A percentile compares a stretch with the other conserved stretches of the same genome.
phyloP scores from a whole-genome alignment of 176 grass and related monocot species.

The Avena insularis region DNA sequence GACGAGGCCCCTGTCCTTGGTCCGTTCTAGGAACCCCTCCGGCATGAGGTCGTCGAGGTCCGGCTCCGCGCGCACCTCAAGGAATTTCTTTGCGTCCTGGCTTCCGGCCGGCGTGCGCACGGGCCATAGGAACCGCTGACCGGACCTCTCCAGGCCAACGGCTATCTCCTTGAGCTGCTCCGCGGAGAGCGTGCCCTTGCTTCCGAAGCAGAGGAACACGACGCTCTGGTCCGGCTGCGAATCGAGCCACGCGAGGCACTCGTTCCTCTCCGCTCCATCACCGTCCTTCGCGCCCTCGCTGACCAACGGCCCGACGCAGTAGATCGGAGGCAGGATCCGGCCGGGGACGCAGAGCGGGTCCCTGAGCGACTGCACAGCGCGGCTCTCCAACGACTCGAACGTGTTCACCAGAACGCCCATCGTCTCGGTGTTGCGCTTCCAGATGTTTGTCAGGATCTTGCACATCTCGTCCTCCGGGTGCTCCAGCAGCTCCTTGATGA shows the following conservation, averaged over 20 bases:
- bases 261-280: neutral
- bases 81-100: neutral
- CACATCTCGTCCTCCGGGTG: slow-evolving; percentile 36
- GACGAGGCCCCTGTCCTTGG: slow-evolving; percentile 30
- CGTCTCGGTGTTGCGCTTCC: slow-evolving; percentile 32
- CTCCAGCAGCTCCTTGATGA: slow-evolving; percentile 1
- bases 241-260: slow-evolving; percentile 56
- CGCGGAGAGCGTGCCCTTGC: slow-evolving; percentile 15
- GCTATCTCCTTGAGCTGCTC: slow-evolving; percentile 42
- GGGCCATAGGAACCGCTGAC: slow-evolving; percentile 33
- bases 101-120: slow-evolving; percentile 6
- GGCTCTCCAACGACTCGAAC: slow-evolving; percentile 20
- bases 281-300: neutral
- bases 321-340: slow-evolving; percentile 18
- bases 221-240: slow-evolving; percentile 44
- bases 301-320: slow-evolving; percentile 28
- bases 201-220: slow-evolving; percentile 56
- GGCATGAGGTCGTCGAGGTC: slow-evolving; percentile 44
- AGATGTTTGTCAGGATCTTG: neutral
- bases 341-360: slow-evolving; percentile 22
- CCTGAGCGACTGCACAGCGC: slow-evolving; percentile 15
- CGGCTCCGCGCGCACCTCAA: slow-evolving; percentile 4
- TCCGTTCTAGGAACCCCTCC: slow-evolving; percentile 48
- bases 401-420: slow-evolving; percentile 34
- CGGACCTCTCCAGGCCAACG: slow-evolving; percentile 31